Percentiles rank a stretch among this genome's conserved stretches.
These are phyloP conservation scores for maize (Zea mays) DNA, from an alignment of 176 grass and related monocot genomes.

Conservation along the genomic window Zm-B73-REFERENCE-NAM-5.0 NC_050101.1:120888001-120888500, in stretches of 20 bases:
- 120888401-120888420: not conserved
- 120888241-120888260: too few relatives aligned
- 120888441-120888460: not conserved
- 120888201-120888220: not conserved
- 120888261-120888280: not conserved
- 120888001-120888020: too few relatives aligned
- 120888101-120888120: too few relatives aligned
- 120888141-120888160: too few relatives aligned
- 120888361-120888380: conserved; percentile 34
- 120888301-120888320: not conserved
- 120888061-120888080: too few relatives aligned
- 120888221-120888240: not conserved
- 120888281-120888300: not conserved
- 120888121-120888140: too few relatives aligned
- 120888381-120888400: conserved; percentile 27
- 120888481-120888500: not conserved
- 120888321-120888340: not conserved
- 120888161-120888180: not conserved
- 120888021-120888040: too few relatives aligned
- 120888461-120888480: too few relatives aligned
- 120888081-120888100: too few relatives aligned
- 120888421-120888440: conserved; percentile 30
- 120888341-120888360: conserved; percentile 35
- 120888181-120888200: not conserved
- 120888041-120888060: too few relatives aligned